Evolutionary conservation across 306 rosid genomes (phyloP), one percentile per base, ranked within the genome.

Genomic region (Prunus dulcis): DNA sequence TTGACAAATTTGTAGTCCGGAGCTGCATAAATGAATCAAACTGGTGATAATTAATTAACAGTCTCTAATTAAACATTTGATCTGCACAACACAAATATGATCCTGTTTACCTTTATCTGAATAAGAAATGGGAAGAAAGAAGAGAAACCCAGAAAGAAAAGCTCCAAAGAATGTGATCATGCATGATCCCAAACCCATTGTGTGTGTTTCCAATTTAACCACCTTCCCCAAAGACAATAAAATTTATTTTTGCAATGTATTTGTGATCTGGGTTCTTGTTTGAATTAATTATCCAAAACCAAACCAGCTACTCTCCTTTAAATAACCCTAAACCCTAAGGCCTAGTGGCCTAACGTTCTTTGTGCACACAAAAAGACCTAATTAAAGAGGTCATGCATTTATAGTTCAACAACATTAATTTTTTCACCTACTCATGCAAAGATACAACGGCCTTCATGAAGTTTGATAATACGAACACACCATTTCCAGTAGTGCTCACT

Each of bases 341-440:
- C 56, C 56, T 19, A 78, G 71, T 52, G 30, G 17, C 76, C 71
- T 51, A 61, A 61, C 72, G 60, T 71, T 70, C 76, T 71, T 70
- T 71, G 38, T 49, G 67, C 76, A 43, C 27, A 60, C 18, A 60
- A 43, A 34, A 12, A 60, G 22, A 22, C 46, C 58, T 49, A 6
- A 34, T 34, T 34, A 12, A 5, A 32, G 45, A 15, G 13, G n/a
- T 28, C 28, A 62, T 28, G 6, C 20, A 28, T 62, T 46, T 71
- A 8, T 71, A 77, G 89, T 79, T 84, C 75, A 89, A 86, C 88
- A 67, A 85, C 82, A 87, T 57, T 9, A 38, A 71, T 32, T 32
- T 20, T 49, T 70, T 38, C 47, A 69, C 64, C 68, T 3, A 27
- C 43, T 74, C 93, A 82, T 84, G 57, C 74, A 84, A 89, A 82